These are phyloP conservation scores for Penicillium goetzii DNA, from an alignment of 495 filamentous ascomycete genomes.

Conservation along the genomic window DNA sequence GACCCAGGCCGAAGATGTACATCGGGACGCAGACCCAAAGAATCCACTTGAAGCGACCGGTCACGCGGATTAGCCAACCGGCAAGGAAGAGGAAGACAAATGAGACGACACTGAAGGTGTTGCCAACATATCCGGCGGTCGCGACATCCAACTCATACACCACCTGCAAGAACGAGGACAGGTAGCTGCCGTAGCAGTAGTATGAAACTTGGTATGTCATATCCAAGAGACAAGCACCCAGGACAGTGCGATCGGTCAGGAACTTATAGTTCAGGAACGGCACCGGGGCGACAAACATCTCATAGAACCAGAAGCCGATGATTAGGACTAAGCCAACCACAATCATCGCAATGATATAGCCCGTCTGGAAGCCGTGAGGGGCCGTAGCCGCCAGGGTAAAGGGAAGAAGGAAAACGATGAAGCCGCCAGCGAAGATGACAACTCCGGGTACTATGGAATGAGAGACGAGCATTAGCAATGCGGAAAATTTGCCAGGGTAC, in stretches of 20 bases:
- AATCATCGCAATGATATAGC: constrained; percentile 56
- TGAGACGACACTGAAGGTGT: constrained; percentile 55
- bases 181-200: constrained; percentile 56
- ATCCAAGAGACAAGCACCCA: constrained; percentile 60
- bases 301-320: constrained; percentile 57
- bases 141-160: constrained; percentile 60
- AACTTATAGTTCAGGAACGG: constrained; percentile 60
- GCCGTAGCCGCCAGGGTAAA: constrained; percentile 51
- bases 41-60: constrained; percentile 58
- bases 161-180: constrained; percentile 71
- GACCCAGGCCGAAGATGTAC: constrained; percentile 57
- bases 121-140: constrained; percentile 54
- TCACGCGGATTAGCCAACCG: constrained; percentile 56
- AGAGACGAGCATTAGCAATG: not conserved
- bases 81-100: constrained; percentile 51
- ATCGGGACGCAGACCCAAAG: constrained; percentile 53
- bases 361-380: constrained; percentile 45
- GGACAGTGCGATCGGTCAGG: constrained; percentile 60
- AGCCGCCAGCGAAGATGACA: constrained; percentile 53
- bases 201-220: constrained; percentile 55
- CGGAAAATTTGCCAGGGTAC: not conserved
- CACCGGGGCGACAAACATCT: constrained; percentile 52
- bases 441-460: constrained; percentile 45
- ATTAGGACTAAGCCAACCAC: constrained; percentile 57
- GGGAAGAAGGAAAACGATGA: constrained; percentile 61